phyloP scores from a whole-genome alignment of 805 yeast species.

The Hanseniaspora jakobsenii region DNA sequence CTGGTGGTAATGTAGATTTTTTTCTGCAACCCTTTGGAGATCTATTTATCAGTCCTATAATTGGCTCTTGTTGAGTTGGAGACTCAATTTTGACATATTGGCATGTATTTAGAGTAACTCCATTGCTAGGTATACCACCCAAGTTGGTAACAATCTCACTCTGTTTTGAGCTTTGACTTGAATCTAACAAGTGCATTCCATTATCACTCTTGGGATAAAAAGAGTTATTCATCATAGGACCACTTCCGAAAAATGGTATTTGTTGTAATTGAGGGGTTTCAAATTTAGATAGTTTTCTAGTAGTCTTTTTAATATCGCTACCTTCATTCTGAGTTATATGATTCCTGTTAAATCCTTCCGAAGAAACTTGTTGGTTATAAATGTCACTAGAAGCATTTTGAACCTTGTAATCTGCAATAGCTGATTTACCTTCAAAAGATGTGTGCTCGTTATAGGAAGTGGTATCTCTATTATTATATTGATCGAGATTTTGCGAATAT shows the following conservation, averaged over 20 bases:
- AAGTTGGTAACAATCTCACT: too few species aligned
- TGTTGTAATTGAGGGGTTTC: slow-evolving; percentile 14
- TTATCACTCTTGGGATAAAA: neutral
- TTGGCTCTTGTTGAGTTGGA: slow-evolving; percentile 12
- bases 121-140: too few species aligned
- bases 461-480: too few species aligned
- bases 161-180: too few species aligned
- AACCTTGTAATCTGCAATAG: neutral
- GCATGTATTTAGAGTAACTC: neutral
- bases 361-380: too few species aligned
- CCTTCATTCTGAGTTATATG: too few species aligned
- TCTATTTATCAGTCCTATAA: slow-evolving; percentile 15
- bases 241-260: slow-evolving; percentile 11
- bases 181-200: too few species aligned
- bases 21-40: slow-evolving; percentile 17
- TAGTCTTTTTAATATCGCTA: neutral
- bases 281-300: slow-evolving; percentile 12
- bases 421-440: too few species aligned
- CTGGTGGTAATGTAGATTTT: slow-evolving; percentile 63
- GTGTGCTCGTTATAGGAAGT: too few species aligned
- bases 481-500: too few species aligned
- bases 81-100: slow-evolving; percentile 11
- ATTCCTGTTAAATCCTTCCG: too few species aligned
- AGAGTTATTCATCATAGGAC: neutral
- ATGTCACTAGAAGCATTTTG: too few species aligned